phyloP scores from a whole-genome alignment of 2,329 filamentous ascomycete genomes.

The Pestalotiopsis sp. region DNA sequence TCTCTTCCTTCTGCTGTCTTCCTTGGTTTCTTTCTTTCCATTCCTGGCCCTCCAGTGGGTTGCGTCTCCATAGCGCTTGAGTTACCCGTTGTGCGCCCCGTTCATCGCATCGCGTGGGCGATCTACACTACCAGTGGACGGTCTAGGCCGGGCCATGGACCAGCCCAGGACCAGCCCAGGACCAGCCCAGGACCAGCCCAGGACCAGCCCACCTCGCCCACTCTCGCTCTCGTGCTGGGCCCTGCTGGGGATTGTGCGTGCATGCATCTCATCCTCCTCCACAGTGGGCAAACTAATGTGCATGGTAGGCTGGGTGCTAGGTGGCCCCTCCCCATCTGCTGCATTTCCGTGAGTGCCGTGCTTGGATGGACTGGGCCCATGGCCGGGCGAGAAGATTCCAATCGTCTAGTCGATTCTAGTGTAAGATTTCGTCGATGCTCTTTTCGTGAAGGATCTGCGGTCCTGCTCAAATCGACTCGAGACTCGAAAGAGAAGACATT shows the following conservation, averaged over 20 bases:
- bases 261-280: background rate
- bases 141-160: background rate
- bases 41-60: background rate
- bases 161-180: too few relatives aligned
- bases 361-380: background rate
- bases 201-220: background rate
- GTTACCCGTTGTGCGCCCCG: conserved; percentile 11
- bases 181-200: too few relatives aligned
- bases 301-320: background rate
- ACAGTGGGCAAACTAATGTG: background rate
- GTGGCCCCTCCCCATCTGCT: background rate
- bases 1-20: too few relatives aligned
- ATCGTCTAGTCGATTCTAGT: background rate
- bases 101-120: conserved; percentile 3
- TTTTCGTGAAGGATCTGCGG: background rate
- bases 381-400: background rate
- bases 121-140: conserved; percentile 12
- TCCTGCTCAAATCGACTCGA: background rate
- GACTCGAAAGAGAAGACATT: background rate
- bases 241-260: background rate
- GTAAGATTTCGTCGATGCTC: background rate
- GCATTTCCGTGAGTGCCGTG: background rate
- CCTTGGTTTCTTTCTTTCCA: too few relatives aligned
- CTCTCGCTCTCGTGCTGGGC: background rate
- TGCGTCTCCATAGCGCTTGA: background rate